Base-by-base conservation (phyloP, 371 early-diverging fungal genomes). In the Coemansia sp. region DNA sequence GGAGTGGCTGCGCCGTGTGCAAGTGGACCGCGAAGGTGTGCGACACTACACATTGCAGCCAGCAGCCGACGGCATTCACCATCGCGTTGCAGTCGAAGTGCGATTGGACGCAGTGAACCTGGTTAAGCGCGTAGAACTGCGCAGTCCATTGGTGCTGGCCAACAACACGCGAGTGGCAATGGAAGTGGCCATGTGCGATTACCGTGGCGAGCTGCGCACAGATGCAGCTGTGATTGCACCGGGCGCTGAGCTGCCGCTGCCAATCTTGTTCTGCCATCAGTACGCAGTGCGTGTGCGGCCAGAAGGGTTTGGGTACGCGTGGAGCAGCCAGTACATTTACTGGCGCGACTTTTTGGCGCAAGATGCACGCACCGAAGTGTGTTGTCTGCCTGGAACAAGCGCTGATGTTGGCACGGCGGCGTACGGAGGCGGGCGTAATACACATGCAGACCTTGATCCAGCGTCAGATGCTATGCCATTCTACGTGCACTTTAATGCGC, bases 51-150 rank as follows among this genome's bases (percentile, higher is more conserved):
- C 85, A 4, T 81, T 99, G 62, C 84, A 89, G 6, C 97, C 97
- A 0, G 83, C 87, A 27, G 59, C 95, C 24, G 85, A 92, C 34
- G 83, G 85, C 50, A 87, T 95, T 5, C 79, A 86, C 24, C 94
- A 98, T 71, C 88, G 89, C 2, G 78, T 98, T 18, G 91, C 94
- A 0, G 89, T 93, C 64, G 93, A 97, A 39, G 90, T 97, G 56
- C 85, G 86, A 42, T 83, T 97, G 54, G 77, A 80, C 45, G 67
- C 68, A 1, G 83, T 88, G 24, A 86, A 92, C 57, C 91, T 93
- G 63, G 86, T 94, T 68, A 98, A 98, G 82, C 80, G 89, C 37
- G 96, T 98, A 1, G 94, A 93, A 0, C 89, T 98, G 73, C 89
- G 95, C 45, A 95, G 96, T 0, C 81, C 93, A 0, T 79, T 94